These are phyloP conservation scores for Monosporascus sp. DNA, from an alignment of 2,329 filamentous ascomycete species.

Conservation along the genomic window DNA sequence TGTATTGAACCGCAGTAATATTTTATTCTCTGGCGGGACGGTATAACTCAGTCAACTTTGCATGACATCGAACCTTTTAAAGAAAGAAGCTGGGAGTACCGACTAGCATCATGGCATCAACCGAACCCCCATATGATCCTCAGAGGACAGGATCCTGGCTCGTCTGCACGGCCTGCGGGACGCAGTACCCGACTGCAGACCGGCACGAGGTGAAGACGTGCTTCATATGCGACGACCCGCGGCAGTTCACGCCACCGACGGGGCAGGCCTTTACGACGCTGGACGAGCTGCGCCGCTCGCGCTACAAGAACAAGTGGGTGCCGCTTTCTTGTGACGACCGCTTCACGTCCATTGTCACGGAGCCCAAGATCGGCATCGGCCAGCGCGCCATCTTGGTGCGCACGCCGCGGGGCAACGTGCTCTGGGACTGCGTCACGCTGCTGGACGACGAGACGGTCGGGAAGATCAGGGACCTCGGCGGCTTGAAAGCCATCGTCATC, in stretches of 20 bases:
- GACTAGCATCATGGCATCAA: slow-evolving; percentile 6
- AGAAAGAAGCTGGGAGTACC: too few relatives aligned
- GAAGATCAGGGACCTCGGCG: slow-evolving; percentile 54
- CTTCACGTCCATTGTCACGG: slow-evolving; percentile 42
- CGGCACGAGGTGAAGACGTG: slow-evolving; percentile 47
- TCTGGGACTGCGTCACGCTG: slow-evolving; percentile 74
- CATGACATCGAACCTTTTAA: too few relatives aligned
- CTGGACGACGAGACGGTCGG: slow-evolving; percentile 60
- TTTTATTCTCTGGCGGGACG: too few relatives aligned
- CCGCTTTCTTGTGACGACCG: slow-evolving; percentile 38
- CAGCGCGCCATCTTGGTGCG: slow-evolving; percentile 66
- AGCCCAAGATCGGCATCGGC: slow-evolving; percentile 64
- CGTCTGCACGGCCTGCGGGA: slow-evolving; percentile 65
- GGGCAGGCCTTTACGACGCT: slow-evolving; percentile 65
- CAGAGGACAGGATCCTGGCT: slow-evolving; percentile 30
- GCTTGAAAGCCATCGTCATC: slow-evolving; percentile 66
- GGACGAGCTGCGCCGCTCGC: slow-evolving; percentile 31
- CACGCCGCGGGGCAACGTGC: slow-evolving; percentile 62
- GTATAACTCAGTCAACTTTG: too few relatives aligned
- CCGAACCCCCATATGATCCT: slow-evolving; percentile 13
- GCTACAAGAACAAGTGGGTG: slow-evolving; percentile 50
- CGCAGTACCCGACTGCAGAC: slow-evolving; percentile 56
- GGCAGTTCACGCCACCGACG: slow-evolving; percentile 60
- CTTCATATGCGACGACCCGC: slow-evolving; percentile 67
- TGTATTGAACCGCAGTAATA: too few relatives aligned